Conservation (phyloP, 1,284 basidiomycete species). For the Ustilago nuda region DNA sequence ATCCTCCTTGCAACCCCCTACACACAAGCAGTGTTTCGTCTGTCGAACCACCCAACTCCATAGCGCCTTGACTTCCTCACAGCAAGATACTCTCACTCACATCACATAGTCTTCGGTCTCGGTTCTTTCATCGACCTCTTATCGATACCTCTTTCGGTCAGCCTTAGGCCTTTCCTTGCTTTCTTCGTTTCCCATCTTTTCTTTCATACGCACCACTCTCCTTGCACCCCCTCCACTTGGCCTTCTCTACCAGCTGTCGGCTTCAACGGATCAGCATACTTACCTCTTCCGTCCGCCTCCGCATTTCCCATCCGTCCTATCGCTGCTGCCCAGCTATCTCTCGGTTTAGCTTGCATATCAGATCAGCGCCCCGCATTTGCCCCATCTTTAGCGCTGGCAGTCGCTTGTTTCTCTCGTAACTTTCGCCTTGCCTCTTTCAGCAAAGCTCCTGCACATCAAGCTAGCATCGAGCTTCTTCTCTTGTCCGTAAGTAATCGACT, state of each 20-base stretch:
- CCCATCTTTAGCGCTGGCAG: neutral
- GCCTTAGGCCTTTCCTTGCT: slow-evolving; percentile 11
- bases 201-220: neutral
- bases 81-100: neutral
- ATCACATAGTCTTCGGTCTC: neutral
- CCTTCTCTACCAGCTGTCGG: neutral
- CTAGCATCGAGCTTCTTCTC: slow-evolving; percentile 4
- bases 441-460: neutral
- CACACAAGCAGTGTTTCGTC: slow-evolving; percentile 17
- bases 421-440: no score
- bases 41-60: slow-evolving; percentile 7
- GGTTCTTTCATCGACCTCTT: slow-evolving; percentile 7
- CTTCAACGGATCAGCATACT: neutral
- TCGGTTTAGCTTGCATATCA: slow-evolving; percentile 5
- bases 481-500: slow-evolving; percentile 32
- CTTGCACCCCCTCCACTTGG: neutral
- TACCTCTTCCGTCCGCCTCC: neutral
- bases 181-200: slow-evolving; percentile 11
- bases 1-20: slow-evolving; percentile 7
- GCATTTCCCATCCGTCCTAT: slow-evolving; percentile 8
- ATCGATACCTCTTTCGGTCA: slow-evolving; percentile 15
- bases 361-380: slow-evolving; percentile 5
- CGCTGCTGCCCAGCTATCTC: neutral
- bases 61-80: slow-evolving; percentile 4
- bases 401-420: slow-evolving; percentile 8